phyloP scores from a whole-genome alignment of 768 basidiomycete species.

The Phylloporus arenicola region DNA sequence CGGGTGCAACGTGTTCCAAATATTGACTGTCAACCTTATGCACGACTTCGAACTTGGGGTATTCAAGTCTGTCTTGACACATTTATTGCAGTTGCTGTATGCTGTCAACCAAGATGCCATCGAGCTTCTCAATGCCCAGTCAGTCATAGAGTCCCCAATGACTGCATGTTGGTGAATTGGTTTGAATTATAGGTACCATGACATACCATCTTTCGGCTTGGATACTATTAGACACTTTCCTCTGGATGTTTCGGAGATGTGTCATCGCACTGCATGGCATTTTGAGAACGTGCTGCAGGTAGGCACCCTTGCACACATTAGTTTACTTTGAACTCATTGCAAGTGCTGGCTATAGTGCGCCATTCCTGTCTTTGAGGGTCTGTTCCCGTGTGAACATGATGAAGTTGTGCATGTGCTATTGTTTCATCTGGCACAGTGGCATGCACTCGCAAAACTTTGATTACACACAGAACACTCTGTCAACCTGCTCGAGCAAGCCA shows the following conservation, averaged over 20 bases:
- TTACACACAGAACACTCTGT: constrained; percentile 31
- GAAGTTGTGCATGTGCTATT: constrained; percentile 14
- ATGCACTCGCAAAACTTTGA: constrained; percentile 31
- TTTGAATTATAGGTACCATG: constrained; percentile 8
- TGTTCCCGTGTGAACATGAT: constrained; percentile 25
- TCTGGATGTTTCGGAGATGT: constrained; percentile 32
- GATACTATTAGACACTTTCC: constrained; percentile 33
- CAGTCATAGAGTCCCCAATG: too few species aligned
- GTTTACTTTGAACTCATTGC: background rate
- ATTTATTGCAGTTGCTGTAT: constrained; percentile 32
- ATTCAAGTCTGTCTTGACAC: constrained; percentile 34
- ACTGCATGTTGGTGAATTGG: too few species aligned
- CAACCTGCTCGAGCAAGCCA: constrained; percentile 10
- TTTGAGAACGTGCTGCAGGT: constrained; percentile 43
- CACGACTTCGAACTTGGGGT: constrained; percentile 40
- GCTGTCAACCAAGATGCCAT: constrained; percentile 8
- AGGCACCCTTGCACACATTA: background rate
- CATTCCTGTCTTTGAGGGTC: constrained; percentile 29
- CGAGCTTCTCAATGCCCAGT: background rate
- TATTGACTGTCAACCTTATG: constrained; percentile 34
- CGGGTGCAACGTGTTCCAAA: constrained; percentile 22
- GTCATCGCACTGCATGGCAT: constrained; percentile 34
- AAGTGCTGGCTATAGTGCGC: constrained; percentile 23
- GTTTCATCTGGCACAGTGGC: constrained; percentile 29
- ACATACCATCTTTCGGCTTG: constrained; percentile 19